Conservation (phyloP, 441 rosid genomes). For the Arabidopsis hybrid region DNA sequence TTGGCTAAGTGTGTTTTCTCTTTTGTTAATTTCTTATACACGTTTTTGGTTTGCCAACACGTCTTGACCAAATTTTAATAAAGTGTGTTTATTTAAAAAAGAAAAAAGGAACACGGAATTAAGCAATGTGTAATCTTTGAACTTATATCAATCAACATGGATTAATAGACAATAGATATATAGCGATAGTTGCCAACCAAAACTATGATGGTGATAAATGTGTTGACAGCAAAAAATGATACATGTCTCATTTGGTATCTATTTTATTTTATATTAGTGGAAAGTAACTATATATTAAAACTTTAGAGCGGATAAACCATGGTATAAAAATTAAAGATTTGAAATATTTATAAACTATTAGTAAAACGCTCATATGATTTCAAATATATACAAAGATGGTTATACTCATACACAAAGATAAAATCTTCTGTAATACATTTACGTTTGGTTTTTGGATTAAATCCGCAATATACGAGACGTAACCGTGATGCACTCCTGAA, state of each 20-base stretch:
- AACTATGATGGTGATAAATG: neutral
- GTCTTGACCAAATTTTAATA: neutral
- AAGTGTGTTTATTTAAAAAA: neutral
- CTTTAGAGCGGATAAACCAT: neutral
- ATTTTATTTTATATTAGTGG: neutral
- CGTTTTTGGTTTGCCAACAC: slow-evolving; percentile 3
- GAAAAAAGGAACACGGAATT: neutral
- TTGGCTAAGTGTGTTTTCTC: neutral
- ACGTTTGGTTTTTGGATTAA: neutral
- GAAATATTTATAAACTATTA: too few relatives aligned
- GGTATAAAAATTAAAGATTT: neutral
- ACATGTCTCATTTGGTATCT: neutral
- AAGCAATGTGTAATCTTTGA: neutral
- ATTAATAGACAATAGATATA: neutral
- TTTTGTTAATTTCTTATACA: neutral
- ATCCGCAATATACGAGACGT: neutral
- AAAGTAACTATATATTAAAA: neutral
- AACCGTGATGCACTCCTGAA: neutral
- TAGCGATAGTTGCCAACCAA: neutral
- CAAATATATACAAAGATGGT: neutral
- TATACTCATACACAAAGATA: neutral
- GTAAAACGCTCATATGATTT: too few relatives aligned
- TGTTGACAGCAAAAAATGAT: neutral
- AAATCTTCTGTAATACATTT: neutral
- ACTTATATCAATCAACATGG: neutral